These are phyloP conservation scores for Corylus avellana DNA, from an alignment of 306 rosid genomes.

Conservation along the genomic window DNA sequence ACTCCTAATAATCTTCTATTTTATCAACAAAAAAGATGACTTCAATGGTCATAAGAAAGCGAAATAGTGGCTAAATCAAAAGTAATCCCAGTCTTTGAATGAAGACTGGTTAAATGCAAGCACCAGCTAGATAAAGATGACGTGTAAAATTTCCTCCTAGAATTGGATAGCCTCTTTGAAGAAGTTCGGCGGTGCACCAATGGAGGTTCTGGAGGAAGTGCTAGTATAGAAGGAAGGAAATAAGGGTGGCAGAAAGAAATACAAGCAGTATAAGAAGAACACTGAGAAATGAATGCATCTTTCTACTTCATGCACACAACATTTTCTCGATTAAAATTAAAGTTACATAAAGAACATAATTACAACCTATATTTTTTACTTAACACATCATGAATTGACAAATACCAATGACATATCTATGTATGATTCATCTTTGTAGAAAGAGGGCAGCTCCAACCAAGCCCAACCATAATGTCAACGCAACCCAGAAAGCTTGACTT, in stretches of 20 bases:
- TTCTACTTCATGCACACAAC: conserved; percentile 17
- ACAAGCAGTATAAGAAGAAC: not conserved
- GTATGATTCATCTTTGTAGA: conserved; percentile 62
- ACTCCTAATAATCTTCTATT: no score
- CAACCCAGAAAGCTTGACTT: conserved; percentile 74
- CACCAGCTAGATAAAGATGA: no score
- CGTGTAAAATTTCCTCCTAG: not conserved
- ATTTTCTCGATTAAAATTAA: conserved; percentile 29
- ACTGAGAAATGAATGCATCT: not conserved
- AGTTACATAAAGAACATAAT: conserved; percentile 18
- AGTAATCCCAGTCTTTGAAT: no score
- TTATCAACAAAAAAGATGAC: no score
- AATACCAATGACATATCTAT: conserved; percentile 16
- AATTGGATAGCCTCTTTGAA: not conserved
- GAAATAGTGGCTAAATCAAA: no score
- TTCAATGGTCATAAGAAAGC: no score
- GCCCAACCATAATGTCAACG: conserved; percentile 84
- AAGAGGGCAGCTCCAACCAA: conserved; percentile 83
- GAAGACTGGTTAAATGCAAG: no score
- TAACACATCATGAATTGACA: conserved; percentile 33
- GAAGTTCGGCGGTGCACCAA: not conserved
- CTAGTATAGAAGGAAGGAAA: not conserved
- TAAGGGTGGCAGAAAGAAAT: not conserved
- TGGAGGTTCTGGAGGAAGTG: not conserved
- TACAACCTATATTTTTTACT: conserved; percentile 14